These are phyloP conservation scores for Yamadazyma pseudoaaseri DNA, from an alignment of 1,139 yeast species.

Conservation along the genomic window DNA sequence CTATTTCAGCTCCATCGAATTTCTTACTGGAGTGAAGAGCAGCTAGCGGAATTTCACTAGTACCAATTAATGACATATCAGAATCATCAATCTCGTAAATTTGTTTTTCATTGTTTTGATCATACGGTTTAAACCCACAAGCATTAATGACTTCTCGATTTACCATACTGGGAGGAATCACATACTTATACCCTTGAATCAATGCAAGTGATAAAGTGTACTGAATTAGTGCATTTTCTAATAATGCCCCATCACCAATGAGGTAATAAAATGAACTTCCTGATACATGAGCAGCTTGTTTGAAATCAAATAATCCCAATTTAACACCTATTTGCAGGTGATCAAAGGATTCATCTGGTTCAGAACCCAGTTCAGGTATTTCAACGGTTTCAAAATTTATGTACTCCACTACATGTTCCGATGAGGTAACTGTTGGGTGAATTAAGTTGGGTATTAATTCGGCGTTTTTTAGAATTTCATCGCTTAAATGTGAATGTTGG, in stretches of 20 bases:
- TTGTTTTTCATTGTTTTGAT: constrained; percentile 83
- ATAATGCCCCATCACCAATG: constrained; percentile 78
- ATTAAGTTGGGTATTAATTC: constrained; percentile 70
- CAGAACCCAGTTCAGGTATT: constrained; percentile 18
- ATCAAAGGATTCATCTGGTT: constrained; percentile 32
- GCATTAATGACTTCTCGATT: constrained; percentile 75
- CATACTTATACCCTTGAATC: constrained; percentile 63
- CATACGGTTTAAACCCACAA: constrained; percentile 96
- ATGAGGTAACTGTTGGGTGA: constrained; percentile 47
- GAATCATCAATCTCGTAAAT: constrained; percentile 62
- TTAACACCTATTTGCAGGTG: constrained; percentile 67
- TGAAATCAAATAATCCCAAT: constrained; percentile 66
- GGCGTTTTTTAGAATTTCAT: constrained; percentile 33
- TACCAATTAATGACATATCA: constrained; percentile 74
- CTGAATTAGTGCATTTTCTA: constrained; percentile 88
- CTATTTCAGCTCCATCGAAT: constrained; percentile 16
- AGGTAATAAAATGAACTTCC: constrained; percentile 92
- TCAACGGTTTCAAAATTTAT: constrained; percentile 35
- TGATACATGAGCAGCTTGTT: constrained; percentile 68
- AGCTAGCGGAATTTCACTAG: constrained; percentile 95
- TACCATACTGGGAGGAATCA: constrained; percentile 85
- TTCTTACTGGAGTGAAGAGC: constrained; percentile 49
- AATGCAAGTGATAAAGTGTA: constrained; percentile 72
- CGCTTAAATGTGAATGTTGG: constrained; percentile 23
- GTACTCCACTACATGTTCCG: constrained; percentile 43